A percentile compares a stretch with the other conserved stretches of the same genome.
Evolutionary conservation across 2,329 filamentous ascomycete genomes (phyloP).

Genomic region (Fusarium sp.): DNA sequence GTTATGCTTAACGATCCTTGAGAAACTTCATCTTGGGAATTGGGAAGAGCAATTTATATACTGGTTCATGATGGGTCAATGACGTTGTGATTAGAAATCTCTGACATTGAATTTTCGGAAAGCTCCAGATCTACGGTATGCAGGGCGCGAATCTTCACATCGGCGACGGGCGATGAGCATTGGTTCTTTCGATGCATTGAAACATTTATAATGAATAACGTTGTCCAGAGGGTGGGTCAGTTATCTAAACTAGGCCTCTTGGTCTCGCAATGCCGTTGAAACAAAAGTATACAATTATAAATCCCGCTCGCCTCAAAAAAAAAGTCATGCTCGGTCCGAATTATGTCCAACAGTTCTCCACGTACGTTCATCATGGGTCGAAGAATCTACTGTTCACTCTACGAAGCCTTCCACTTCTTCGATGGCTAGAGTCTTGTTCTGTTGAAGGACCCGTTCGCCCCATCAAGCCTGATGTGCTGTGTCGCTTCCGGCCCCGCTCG

Average conservation of each 20-base stretch:
- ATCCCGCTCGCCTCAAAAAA: slow-evolving; percentile 15
- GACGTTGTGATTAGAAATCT: slow-evolving; percentile 31
- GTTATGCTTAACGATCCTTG: neutral
- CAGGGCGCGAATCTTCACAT: neutral
- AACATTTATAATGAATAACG: slow-evolving; percentile 25
- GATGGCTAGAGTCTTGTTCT: slow-evolving; percentile 40
- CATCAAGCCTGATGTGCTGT: slow-evolving; percentile 11
- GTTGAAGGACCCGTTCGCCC: slow-evolving; percentile 11
- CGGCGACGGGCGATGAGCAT: neutral
- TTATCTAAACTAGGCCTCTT: neutral
- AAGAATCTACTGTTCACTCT: slow-evolving; percentile 49
- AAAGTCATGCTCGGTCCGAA: neutral
- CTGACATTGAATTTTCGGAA: neutral
- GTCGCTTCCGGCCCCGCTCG: slow-evolving; percentile 41
- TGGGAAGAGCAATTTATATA: slow-evolving; percentile 2
- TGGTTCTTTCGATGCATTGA: slow-evolving; percentile 5
- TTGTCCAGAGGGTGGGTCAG: slow-evolving; percentile 15
- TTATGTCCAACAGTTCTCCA: neutral
- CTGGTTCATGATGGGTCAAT: slow-evolving; percentile 1
- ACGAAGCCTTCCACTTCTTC: slow-evolving; percentile 51
- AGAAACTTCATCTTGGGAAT: neutral
- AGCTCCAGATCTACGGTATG: neutral
- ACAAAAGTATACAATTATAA: slow-evolving; percentile 9
- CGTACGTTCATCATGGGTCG: slow-evolving; percentile 28
- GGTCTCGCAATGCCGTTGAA: neutral